Percentiles rank a stretch among this genome's conserved stretches.
Conservation (phyloP, 305 asterid species). For the Petunia hybrid region DNA sequence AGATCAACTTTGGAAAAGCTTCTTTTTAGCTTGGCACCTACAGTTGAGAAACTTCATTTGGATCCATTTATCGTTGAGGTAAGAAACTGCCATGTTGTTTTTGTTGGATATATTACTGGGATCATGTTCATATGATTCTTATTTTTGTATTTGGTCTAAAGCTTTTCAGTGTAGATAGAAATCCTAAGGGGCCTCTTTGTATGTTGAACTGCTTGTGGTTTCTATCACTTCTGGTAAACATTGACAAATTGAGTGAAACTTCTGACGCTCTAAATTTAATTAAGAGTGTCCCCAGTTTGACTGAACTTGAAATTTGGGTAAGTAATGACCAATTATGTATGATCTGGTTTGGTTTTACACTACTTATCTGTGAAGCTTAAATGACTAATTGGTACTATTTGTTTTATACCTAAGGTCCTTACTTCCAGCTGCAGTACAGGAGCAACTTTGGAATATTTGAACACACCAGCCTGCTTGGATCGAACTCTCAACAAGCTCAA, state of each 20-base stretch:
- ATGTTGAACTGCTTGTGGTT: not conserved
- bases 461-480: not conserved
- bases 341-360: no score
- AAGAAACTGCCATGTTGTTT: not conserved
- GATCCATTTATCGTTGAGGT: slow-evolving; percentile 4
- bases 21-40: no score
- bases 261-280: slow-evolving; percentile 21
- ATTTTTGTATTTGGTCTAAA: not conserved
- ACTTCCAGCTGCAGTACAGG: no score
- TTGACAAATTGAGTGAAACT: slow-evolving; percentile 9
- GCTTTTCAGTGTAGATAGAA: slow-evolving; percentile 14
- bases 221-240: not conserved
- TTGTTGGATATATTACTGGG: no score
- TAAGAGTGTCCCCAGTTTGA: slow-evolving; percentile 17
- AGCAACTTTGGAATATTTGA: not conserved
- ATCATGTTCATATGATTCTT: no score
- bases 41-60: not conserved
- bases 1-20: not conserved
- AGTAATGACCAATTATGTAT: no score
- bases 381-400: not conserved
- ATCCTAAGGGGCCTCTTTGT: no score
- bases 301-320: not conserved
- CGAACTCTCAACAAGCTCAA: not conserved
- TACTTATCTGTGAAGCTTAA: no score
- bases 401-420: not conserved